Base-by-base conservation (phyloP, 2,329 filamentous ascomycete species). In the Aspergillus sclerotialis region DNA sequence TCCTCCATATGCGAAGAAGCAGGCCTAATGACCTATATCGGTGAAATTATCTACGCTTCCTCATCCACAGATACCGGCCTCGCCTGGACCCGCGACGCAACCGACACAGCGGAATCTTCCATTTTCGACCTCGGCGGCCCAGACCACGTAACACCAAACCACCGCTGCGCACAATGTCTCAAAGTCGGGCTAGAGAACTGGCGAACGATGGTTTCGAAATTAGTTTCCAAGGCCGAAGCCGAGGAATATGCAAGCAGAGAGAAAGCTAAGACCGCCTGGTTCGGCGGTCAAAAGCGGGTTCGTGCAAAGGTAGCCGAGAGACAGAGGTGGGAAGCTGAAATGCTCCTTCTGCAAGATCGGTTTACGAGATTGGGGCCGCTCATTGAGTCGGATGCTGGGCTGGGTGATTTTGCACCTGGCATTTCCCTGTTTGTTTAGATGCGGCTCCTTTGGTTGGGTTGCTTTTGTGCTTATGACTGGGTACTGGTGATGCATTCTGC, bases 41-140 rank as follows among this genome's bases (percentile, higher is more conserved):
- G 90, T 38, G 90, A 96, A 64, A 94, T 96, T 33, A 73, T 96
- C 19, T 95, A 84, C 59, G 76, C 85, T 0, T 75, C 75, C 4
- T 72, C 75, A n/a, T 64, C 68, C 12, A 66, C 59, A 12, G 79
- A 85, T 31, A 80, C 83, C 40, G 90, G 88, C 1, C 69, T 95
- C 2, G 79, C 80, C 5, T 96, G 90, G 90, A 94, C 90, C 1
- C 77, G 87, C 36, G 86, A 94, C 43, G 88, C 83, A 16, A 86
- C 94, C 19, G 82, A 89, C 46, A 66, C 84, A 2, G 83, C 88
- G 3, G 88, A 89, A 60, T 72, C 80, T 40, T 79, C 78, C 49
- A 61, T 63, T 7, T 49, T 53, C 33, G 46, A 65, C 43, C 39
- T 63, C 45, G 36, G 49, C 35, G 45, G 52, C 42, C 38, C 49